phyloP scores from a whole-genome alignment of 108 stramenopile species.

The Nitzschia inconspicua region DNA sequence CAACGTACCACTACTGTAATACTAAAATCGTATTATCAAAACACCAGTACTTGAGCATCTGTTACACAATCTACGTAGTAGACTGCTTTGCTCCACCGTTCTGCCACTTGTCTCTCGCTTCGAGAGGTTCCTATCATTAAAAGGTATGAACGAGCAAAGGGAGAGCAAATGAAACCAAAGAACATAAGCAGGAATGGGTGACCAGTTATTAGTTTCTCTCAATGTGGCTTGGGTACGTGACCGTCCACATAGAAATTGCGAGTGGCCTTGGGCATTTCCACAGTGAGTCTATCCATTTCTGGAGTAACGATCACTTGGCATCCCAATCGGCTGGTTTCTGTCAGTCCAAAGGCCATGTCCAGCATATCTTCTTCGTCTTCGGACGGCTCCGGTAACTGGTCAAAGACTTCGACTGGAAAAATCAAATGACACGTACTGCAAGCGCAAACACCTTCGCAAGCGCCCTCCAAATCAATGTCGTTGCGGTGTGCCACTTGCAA shows the following conservation, averaged over 20 bases:
- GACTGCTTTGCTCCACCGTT: too few species aligned
- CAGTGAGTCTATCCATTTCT: slow-evolving; percentile 89
- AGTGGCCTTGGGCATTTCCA: slow-evolving; percentile 90
- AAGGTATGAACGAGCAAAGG: too few species aligned
- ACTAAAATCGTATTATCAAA: too few species aligned
- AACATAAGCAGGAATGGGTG: background rate
- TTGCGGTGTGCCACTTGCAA: slow-evolving; percentile 80
- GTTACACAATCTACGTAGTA: too few species aligned
- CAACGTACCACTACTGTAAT: too few species aligned
- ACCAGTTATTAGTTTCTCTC: background rate
- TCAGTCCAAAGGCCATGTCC: slow-evolving; percentile 97
- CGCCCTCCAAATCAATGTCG: slow-evolving; percentile 89
- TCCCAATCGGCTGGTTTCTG: slow-evolving; percentile 91
- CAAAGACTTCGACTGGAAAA: slow-evolving; percentile 76
- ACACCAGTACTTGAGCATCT: too few species aligned
- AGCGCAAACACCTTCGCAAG: slow-evolving; percentile 97
- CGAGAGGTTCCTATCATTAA: too few species aligned
- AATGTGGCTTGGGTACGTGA: slow-evolving; percentile 96
- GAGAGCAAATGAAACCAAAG: background rate
- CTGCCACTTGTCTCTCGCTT: too few species aligned
- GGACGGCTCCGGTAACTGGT: slow-evolving; percentile 53
- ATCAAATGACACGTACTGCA: slow-evolving; percentile 98
- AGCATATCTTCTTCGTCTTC: slow-evolving; percentile 98
- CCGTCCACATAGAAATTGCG: slow-evolving; percentile 99
- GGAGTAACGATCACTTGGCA: slow-evolving; percentile 88